Percentiles rank a stretch among this genome's conserved stretches.
phyloP scores from a whole-genome alignment of 495 filamentous ascomycete species.

The Aspergillus homomorphus region DNA sequence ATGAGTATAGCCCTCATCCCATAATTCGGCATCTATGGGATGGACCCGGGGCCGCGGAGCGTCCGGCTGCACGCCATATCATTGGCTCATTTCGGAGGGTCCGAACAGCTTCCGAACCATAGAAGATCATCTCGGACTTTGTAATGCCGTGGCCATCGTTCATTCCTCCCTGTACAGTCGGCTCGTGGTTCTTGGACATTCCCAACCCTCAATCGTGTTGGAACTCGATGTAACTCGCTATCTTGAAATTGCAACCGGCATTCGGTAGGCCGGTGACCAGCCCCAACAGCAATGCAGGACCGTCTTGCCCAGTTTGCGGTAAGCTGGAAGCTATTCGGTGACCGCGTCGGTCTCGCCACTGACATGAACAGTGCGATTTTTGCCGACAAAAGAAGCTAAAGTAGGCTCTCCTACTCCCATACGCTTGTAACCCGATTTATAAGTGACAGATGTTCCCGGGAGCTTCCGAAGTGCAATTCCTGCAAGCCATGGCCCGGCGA shows the following conservation, averaged over 20 bases:
- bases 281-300: neutral
- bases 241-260: too few species aligned
- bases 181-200: too few species aligned
- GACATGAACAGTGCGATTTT: neutral
- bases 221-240: too few species aligned
- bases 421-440: neutral
- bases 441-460: neutral
- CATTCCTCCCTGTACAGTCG: too few species aligned
- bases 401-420: neutral
- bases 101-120: too few species aligned
- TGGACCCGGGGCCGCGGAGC: too few species aligned
- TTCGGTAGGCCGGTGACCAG: neutral
- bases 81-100: too few species aligned
- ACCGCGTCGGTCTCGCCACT: neutral
- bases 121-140: neutral
- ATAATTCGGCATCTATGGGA: too few species aligned
- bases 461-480: neutral
- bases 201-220: too few species aligned
- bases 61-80: too few species aligned
- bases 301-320: neutral
- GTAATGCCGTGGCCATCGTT: neutral
- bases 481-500: neutral
- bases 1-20: too few species aligned
- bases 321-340: neutral
- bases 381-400: constrained; percentile 2